Conservation (phyloP, 2,329 filamentous ascomycete genomes). For the Didymellaceae sp. region DNA sequence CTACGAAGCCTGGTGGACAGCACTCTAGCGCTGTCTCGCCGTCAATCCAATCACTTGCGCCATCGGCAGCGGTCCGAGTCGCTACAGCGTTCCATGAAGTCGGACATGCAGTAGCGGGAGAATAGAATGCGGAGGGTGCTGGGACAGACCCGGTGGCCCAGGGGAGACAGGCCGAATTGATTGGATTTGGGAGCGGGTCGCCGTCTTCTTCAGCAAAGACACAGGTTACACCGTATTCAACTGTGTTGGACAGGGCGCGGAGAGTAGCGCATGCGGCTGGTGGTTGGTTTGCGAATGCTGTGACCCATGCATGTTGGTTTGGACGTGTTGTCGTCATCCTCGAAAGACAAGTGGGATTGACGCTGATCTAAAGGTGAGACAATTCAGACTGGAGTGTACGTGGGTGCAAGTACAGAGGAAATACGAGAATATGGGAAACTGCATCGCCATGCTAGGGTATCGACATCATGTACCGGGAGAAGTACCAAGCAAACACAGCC, state of each 20-base stretch:
- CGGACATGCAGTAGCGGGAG: constrained; percentile 33
- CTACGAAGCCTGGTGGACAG: constrained; percentile 31
- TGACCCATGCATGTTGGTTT: constrained; percentile 27
- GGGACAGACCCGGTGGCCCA: constrained; percentile 26
- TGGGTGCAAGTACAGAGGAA: not conserved
- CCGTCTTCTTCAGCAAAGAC: constrained; percentile 82
- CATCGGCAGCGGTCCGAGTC: constrained; percentile 22
- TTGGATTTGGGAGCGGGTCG: constrained; percentile 73
- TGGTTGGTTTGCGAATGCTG: constrained; percentile 22
- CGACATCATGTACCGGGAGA: not conserved
- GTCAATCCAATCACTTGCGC: constrained; percentile 20
- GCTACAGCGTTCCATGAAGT: constrained; percentile 28
- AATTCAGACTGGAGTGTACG: not conserved
- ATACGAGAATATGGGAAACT: not conserved
- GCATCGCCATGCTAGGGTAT: not conserved
- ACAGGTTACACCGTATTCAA: constrained; percentile 80
- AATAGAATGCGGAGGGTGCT: constrained; percentile 27
- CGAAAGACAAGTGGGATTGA: not conserved
- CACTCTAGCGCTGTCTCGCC: constrained; percentile 34
- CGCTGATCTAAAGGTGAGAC: too few species aligned
- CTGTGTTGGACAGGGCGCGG: constrained; percentile 17
- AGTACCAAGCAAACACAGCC: constrained; percentile 10
- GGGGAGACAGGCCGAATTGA: constrained; percentile 61
- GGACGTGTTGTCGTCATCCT: constrained; percentile 25
- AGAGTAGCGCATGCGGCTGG: constrained; percentile 28